These are phyloP conservation scores for Diaporthe aspalathi DNA, from an alignment of 2,329 filamentous ascomycete genomes.

Conservation along the genomic window DNA sequence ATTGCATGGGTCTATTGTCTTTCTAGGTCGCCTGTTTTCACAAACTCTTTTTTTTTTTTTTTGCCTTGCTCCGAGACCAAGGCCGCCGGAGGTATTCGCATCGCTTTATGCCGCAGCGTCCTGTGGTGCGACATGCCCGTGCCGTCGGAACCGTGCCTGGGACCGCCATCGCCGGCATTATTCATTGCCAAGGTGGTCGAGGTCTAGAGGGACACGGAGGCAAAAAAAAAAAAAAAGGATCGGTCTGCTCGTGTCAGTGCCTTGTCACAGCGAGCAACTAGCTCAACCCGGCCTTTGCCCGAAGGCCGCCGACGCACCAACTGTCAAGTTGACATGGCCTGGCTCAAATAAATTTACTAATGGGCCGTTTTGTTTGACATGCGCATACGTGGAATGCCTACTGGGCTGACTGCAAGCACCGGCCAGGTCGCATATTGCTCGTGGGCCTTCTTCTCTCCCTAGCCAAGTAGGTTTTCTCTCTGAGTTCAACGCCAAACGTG, in stretches of 20 bases:
- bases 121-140: conserved; percentile 23
- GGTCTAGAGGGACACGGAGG: neutral
- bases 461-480: neutral
- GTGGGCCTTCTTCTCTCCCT: no score
- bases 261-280: neutral
- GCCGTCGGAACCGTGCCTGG: conserved; percentile 20
- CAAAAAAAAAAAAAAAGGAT: neutral
- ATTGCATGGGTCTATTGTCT: conserved; percentile 11
- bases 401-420: no score
- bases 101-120: conserved; percentile 15
- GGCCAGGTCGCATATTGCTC: no score
- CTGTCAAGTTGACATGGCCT: no score
- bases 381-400: neutral
- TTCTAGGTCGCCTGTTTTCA: neutral
- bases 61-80: neutral
- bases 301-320: conserved; percentile 4
- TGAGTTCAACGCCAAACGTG: neutral
- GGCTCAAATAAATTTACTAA: neutral
- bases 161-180: conserved; percentile 13
- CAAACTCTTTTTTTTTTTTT: neutral
- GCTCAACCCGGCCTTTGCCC: neutral
- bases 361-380: neutral
- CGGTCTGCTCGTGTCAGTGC: conserved; percentile 3
- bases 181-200: neutral
- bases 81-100: neutral